These are phyloP conservation scores for Cystobasidiopsis lactophilus DNA, from an alignment of 768 basidiomycete genomes.

Conservation along the genomic window DNA sequence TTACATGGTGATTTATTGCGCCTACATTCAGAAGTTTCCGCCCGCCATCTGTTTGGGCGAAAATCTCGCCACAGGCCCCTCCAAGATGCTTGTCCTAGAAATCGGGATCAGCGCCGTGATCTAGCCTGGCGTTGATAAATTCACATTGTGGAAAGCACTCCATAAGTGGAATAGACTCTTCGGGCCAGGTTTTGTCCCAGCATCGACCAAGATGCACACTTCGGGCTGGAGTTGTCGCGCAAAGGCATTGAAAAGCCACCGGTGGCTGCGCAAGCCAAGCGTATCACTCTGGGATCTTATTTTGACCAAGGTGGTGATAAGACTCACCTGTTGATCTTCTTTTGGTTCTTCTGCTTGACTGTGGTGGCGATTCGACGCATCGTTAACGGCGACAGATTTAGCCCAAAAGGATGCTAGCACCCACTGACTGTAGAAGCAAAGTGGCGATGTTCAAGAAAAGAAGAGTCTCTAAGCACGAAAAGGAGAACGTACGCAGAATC, in stretches of 20 bases:
- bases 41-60: slow-evolving; percentile 72
- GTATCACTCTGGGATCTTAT: not conserved
- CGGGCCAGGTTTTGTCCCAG: slow-evolving; percentile 88
- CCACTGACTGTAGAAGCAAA: no score
- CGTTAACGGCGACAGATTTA: no score
- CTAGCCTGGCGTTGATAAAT: no score
- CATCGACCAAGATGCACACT: slow-evolving; percentile 76
- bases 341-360: slow-evolving; percentile 47
- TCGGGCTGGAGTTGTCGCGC: slow-evolving; percentile 41
- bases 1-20: no score
- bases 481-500: slow-evolving; percentile 37
- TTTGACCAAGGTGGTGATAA: not conserved
- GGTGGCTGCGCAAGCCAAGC: slow-evolving; percentile 28
- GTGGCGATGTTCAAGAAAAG: no score
- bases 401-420: no score
- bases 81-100: slow-evolving; percentile 19
- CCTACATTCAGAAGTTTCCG: no score
- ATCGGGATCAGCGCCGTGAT: no score
- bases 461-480: no score
- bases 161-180: slow-evolving; percentile 89
- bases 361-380: no score
- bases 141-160: slow-evolving; percentile 34
- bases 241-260: slow-evolving; percentile 96
- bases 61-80: slow-evolving; percentile 15
- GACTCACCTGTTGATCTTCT: slow-evolving; percentile 52